Evolutionary conservation across 768 basidiomycete species (phyloP).

Genomic region (Podaxis sp.): DNA sequence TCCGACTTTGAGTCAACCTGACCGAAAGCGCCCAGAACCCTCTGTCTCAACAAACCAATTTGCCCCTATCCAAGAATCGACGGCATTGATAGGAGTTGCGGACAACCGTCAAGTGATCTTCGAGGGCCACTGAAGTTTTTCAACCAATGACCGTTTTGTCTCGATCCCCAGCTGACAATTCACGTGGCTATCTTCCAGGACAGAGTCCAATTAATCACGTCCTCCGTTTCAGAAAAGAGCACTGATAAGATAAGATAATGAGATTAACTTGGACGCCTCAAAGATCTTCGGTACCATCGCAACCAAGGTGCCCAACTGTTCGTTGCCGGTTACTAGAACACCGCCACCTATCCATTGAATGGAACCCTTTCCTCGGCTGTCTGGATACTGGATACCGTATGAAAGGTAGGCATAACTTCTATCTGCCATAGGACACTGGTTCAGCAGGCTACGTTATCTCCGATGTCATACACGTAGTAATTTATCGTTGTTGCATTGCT

Average conservation of each 20-base stretch:
- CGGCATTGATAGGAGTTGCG: no score
- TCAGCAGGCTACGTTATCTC: neutral
- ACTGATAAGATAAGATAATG: neutral
- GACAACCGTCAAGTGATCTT: no score
- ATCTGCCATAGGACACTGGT: neutral
- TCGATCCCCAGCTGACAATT: neutral
- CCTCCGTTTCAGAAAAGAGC: neutral
- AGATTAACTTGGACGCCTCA: neutral
- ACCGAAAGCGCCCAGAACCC: no score
- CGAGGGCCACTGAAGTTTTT: no score
- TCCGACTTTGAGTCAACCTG: no score
- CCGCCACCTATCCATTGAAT: neutral
- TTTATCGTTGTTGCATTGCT: no score
- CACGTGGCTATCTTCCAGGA: neutral
- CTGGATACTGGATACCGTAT: neutral
- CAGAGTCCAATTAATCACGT: neutral
- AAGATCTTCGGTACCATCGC: neutral
- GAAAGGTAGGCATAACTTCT: neutral
- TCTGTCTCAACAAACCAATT: no score
- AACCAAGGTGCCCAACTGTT: conserved; percentile 1
- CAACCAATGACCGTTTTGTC: no score
- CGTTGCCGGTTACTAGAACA: neutral
- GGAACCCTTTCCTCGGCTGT: neutral
- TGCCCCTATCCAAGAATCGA: no score
- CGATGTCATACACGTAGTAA: no score